Percentiles rank a stretch among this genome's conserved stretches.
phyloP scores from a whole-genome alignment of 2,329 filamentous ascomycete species.

The Exophiala oligosperma region DNA sequence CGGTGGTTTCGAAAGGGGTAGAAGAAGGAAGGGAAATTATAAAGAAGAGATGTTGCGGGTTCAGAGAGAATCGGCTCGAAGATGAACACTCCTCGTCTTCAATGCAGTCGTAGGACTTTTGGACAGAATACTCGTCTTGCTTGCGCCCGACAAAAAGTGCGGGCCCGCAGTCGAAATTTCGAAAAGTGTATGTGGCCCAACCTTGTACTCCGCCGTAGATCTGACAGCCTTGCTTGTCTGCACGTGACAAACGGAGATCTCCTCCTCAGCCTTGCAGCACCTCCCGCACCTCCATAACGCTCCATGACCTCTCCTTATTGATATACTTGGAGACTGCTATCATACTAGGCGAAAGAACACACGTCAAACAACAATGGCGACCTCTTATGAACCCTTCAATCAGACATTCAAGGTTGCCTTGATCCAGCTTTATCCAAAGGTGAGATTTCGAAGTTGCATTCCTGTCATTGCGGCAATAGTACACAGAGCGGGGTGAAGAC shows the following conservation, averaged over 20 bases:
- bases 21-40: background rate
- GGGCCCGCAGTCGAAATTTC: background rate
- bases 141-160: background rate
- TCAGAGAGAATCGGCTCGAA: background rate
- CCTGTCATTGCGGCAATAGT: no score
- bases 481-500: no score
- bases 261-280: slow-evolving; percentile 3
- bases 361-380: slow-evolving; percentile 9
- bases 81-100: background rate
- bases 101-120: background rate
- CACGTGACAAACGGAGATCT: background rate
- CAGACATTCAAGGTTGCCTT: slow-evolving; percentile 49
- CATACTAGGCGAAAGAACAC: no score
- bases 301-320: background rate
- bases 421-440: slow-evolving; percentile 50
- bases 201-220: background rate
- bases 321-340: background rate
- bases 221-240: background rate
- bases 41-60: background rate
- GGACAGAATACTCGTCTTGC: background rate
- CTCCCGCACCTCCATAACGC: no score
- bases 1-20: background rate
- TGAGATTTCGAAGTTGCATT: slow-evolving; percentile 17
- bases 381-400: slow-evolving; percentile 35
- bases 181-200: background rate